phyloP scores from a whole-genome alignment of 176 grass and related monocot genomes.

The Ensete glaucum region DNA sequence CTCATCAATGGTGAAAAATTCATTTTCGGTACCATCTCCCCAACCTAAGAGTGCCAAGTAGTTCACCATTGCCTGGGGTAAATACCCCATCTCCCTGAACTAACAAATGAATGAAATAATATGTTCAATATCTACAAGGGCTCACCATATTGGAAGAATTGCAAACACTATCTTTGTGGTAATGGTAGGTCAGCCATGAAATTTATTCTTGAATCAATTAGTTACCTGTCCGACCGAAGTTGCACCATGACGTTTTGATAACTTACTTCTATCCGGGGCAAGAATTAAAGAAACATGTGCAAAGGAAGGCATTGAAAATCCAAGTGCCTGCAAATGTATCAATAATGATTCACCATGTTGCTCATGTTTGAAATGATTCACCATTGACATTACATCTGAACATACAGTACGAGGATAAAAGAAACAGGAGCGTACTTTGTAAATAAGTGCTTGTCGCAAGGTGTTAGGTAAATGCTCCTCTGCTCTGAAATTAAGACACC shows the following conservation, averaged over 20 bases:
- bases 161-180: no score
- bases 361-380: no score
- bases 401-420: neutral
- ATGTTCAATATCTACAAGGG: no score
- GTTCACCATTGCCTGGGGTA: conserved; percentile 95
- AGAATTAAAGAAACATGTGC: conserved; percentile 97
- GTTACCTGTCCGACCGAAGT: conserved; percentile 92
- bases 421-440: conserved; percentile 50
- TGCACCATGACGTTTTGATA: conserved; percentile 95
- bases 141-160: no score
- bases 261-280: conserved; percentile 97
- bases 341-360: neutral
- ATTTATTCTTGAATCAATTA: neutral
- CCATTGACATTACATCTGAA: no score
- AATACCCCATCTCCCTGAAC: conserved; percentile 99
- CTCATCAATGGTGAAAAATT: conserved; percentile 81
- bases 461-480: conserved; percentile 99
- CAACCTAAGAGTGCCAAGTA: conserved; percentile 89
- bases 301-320: conserved; percentile 94
- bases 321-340: conserved; percentile 54
- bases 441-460: conserved; percentile 88
- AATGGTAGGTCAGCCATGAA: no score
- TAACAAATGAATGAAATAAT: conserved; percentile 33
- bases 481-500: conserved; percentile 38
- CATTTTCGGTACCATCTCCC: conserved; percentile 98